phyloP scores from a whole-genome alignment of 108 stramenopile species.

The Schizochytrium sp. region DNA sequence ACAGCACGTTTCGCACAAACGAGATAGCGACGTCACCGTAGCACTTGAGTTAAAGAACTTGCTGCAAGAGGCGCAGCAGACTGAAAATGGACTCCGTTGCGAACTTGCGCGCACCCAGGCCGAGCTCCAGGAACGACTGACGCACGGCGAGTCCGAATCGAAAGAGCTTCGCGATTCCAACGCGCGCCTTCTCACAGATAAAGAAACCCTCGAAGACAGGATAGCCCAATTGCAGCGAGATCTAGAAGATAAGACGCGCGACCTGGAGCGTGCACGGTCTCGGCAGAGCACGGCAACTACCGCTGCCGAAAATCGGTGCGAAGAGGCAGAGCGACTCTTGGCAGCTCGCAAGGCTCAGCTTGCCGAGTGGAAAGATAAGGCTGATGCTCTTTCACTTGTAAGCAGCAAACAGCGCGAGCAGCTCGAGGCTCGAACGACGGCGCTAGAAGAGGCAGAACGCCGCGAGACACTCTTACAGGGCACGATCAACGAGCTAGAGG shows the following conservation, averaged over 20 bases:
- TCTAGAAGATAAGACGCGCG: background rate
- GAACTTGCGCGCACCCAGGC: background rate
- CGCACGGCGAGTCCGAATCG: background rate
- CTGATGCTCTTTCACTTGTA: background rate
- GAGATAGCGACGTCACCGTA: background rate
- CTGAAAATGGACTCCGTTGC: background rate
- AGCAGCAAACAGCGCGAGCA: background rate
- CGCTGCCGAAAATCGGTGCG: background rate
- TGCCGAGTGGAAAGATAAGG: background rate
- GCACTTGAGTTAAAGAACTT: background rate
- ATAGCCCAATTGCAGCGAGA: background rate
- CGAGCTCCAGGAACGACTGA: background rate
- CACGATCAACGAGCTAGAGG: slow-evolving; percentile 15
- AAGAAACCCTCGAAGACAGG: background rate
- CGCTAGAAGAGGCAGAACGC: background rate
- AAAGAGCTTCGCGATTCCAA: background rate
- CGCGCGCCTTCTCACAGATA: background rate
- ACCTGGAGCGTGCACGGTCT: background rate
- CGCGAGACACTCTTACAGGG: background rate
- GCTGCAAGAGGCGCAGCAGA: background rate
- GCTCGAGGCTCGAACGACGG: background rate
- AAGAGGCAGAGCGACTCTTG: background rate
- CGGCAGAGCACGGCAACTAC: background rate
- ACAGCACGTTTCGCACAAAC: background rate
- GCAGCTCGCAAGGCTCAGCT: background rate